Evolutionary conservation across 225 moss, liverwort and hornwort species (phyloP), one percentile per base, ranked within the genome.

Genomic region (Ulota crispa): DNA sequence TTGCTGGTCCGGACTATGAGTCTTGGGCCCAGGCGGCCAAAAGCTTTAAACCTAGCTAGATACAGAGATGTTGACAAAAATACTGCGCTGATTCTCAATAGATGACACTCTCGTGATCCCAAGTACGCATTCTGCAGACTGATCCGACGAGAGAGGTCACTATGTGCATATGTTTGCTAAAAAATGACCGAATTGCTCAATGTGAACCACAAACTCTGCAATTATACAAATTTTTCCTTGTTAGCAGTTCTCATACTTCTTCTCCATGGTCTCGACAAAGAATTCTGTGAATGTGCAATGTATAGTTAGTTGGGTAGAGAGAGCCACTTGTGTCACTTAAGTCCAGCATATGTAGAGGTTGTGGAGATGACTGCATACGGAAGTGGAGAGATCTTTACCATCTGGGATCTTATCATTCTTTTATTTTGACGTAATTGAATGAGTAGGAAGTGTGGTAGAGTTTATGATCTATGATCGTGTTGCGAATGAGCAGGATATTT

Each of bases 21-120:
- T 55, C 68, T 20, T 84, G 84, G 84, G 55, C 3, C 5, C n/a
- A 87, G 73, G 13, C 2, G 7, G 68, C 34, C 27, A 77, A 78
- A 30, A 73, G n/a, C 28, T 68, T 67, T 1, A 37, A 54, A 68
- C 23, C 77, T 62, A 76, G 41, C 64, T 75, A 75, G 14, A 9
- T 37, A 4, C 37, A 57, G 9, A 12, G 14, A 5, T 1, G 3
- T 9, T 18, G 6, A 15, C 19, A 3, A 18, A 65, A 37, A 7
- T 4, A 31, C 31, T 57, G 13, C n/a, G 50, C 64, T 31, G 21
- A 15, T 42, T 45, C 57, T 73, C 34, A 19, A 2, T 28, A 30
- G 4, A 26, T 3, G 34, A 23, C 39, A 19, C 23, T 54, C n/a
- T 72, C 20, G 24, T 39, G 9, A 54, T 70, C 43, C 42, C 2